Evolutionary conservation across 2,329 filamentous ascomycete species (phyloP), one percentile per base, ranked within the genome.

Genomic region (Ambrosiella xylebori): DNA sequence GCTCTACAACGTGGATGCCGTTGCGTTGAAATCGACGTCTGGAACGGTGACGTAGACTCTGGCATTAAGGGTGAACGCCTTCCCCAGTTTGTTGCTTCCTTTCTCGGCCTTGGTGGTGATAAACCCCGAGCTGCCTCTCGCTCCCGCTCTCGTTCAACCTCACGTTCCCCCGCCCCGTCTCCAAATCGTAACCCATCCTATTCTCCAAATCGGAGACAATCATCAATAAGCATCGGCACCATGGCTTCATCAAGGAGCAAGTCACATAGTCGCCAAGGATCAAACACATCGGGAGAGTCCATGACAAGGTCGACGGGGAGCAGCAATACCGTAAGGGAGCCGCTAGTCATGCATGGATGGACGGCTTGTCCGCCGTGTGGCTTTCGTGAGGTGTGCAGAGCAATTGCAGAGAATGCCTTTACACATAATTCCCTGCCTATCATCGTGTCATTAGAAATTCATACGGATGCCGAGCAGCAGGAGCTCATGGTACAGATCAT

Each of bases 1-100:
- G 84, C 86, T 11, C 79, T 96, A 11, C 74, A 79, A 40, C 78
- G 81, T 56, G 86, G 87, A 53, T 95, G 90, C 66, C 82, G 90
- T 61, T 96, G 89, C 66, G 88, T 96, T 52, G 90, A 96, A 68
- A 93, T 96, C 58, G 91, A 96, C 66, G 88, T 96, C 2, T 95
- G 90, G 86, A 87, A 96, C 68, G 87, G 88, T 11, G 73, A 78
- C 61, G 68, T 73, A 15, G 68, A 69, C 58, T 72, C 73, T 39
- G 71, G 72, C 49, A 63, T 76, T 7, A 78, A 76, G 0, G 71
- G 69, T 17, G 72, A 71, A 57, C 75, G 71, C 37, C 67, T 74
- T 15, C 75, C 73, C 39, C 75, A 70, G 47, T 68, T 70, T 0
- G 72, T 73, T 35, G 70, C 71, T 11, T 71, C 71, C 19, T 63